Percentiles rank a stretch among this genome's conserved stretches.
Evolutionary conservation across 106 monocot species (phyloP).

Genomic region (Cymbidium sinense): DNA sequence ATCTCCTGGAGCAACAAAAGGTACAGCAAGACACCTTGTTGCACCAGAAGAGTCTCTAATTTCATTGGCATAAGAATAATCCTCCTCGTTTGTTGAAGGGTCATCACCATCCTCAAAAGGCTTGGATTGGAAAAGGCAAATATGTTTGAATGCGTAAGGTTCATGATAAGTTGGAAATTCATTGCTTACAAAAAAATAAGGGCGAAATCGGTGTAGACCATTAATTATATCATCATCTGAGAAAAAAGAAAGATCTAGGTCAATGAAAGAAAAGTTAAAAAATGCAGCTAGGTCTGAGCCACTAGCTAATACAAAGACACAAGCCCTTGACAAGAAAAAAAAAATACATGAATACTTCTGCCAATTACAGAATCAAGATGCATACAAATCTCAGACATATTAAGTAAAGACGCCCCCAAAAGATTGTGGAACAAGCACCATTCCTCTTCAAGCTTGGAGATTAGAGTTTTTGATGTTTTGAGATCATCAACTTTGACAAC

Average conservation of each 20-base stretch:
- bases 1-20: constrained; percentile 50
- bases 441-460: constrained; percentile 57
- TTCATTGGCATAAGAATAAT: constrained; percentile 3
- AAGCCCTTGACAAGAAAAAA: constrained; percentile 8
- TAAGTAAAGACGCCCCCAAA: constrained; percentile 42
- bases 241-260: constrained; percentile 1
- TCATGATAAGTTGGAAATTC: constrained; percentile 27
- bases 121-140: constrained; percentile 35
- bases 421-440: constrained; percentile 75
- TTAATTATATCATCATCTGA: constrained; percentile 62
- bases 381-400: constrained; percentile 74
- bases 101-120: constrained; percentile 7
- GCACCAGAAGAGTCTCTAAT: constrained; percentile 5
- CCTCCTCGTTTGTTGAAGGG: constrained; percentile 11
- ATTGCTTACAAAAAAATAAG: constrained; percentile 33
- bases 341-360: neutral
- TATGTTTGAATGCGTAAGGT: constrained; percentile 44
- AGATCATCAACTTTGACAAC: constrained; percentile 26
- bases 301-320: constrained; percentile 1
- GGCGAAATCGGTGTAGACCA: constrained; percentile 52
- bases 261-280: neutral
- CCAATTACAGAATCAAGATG: neutral
- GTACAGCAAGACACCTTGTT: constrained; percentile 34
- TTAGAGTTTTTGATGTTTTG: constrained; percentile 10
- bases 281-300: neutral